phyloP scores from a whole-genome alignment of 305 asterid species.

The Fraxinus velutina region DNA sequence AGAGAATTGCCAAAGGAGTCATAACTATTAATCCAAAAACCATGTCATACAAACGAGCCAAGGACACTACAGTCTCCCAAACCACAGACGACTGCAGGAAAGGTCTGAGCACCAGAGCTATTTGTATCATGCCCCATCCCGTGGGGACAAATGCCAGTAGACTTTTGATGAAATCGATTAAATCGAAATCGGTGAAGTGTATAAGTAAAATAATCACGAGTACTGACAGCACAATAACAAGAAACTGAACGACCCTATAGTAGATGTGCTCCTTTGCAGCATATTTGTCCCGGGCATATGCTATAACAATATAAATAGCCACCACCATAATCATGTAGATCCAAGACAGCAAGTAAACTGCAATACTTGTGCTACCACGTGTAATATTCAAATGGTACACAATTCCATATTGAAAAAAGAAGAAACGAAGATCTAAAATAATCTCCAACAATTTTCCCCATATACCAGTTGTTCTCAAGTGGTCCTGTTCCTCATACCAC shows the following conservation, averaged over 20 bases:
- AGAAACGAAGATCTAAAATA: conserved; percentile 79
- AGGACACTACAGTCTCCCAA: conserved; percentile 84
- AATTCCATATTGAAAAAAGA: conserved; percentile 90
- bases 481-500: conserved; percentile 98
- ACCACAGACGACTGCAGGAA: conserved; percentile 71
- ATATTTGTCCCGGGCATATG: conserved; percentile 78
- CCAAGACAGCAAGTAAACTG: conserved; percentile 89
- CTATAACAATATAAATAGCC: conserved; percentile 54
- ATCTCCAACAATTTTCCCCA: conserved; percentile 95
- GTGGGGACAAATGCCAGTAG: conserved; percentile 89
- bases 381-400: conserved; percentile 76
- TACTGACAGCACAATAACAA: conserved; percentile 47
- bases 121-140: conserved; percentile 91
- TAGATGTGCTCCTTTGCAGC: conserved; percentile 66
- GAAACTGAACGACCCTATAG: conserved; percentile 77
- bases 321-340: conserved; percentile 55
- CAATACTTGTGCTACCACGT: conserved; percentile 42
- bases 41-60: conserved; percentile 91
- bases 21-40: conserved; percentile 75
- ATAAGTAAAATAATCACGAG: conserved; percentile 52
- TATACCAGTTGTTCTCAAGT: conserved; percentile 86
- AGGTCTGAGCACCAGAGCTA: conserved; percentile 88
- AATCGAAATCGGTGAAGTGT: conserved; percentile 43
- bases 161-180: conserved; percentile 59
- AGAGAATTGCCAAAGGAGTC: conserved; percentile 76